Evolutionary conservation across 2,329 filamentous ascomycete genomes (phyloP).

Genomic region (Fragosphaeria purpurea): DNA sequence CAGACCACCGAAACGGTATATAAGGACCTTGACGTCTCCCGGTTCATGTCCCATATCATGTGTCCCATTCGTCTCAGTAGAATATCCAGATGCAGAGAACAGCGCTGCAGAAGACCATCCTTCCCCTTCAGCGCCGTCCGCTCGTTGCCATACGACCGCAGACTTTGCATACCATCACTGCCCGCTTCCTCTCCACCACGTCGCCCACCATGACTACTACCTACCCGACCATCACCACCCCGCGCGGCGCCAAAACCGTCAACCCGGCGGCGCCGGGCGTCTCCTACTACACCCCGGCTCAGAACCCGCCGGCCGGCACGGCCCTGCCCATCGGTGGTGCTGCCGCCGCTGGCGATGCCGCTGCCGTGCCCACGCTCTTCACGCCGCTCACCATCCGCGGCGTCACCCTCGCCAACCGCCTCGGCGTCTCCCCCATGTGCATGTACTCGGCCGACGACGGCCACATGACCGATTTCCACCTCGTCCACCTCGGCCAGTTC

Average conservation of each 20-base stretch:
- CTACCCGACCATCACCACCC: slow-evolving; percentile 1
- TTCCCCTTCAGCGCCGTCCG: too few relatives aligned
- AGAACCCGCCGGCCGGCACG: slow-evolving; percentile 41
- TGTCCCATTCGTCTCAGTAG: too few relatives aligned
- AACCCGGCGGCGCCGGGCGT: slow-evolving; percentile 33
- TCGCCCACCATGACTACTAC: too few relatives aligned
- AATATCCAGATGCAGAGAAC: too few relatives aligned
- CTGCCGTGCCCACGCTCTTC: slow-evolving; percentile 42
- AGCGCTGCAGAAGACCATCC: too few relatives aligned
- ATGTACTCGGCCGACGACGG: slow-evolving; percentile 49
- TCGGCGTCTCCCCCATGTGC: slow-evolving; percentile 53
- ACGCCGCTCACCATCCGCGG: slow-evolving; percentile 44
- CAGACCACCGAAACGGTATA: too few relatives aligned
- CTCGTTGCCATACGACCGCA: too few relatives aligned
- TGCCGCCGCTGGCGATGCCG: slow-evolving; percentile 9
- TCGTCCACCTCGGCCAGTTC: slow-evolving; percentile 73
- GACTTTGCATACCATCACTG: too few relatives aligned
- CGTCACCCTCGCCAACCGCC: slow-evolving; percentile 44
- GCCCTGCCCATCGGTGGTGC: slow-evolving; percentile 19
- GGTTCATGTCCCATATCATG: too few relatives aligned
- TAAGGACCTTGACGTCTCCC: too few relatives aligned
- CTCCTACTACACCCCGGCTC: slow-evolving; percentile 45
- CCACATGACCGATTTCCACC: slow-evolving; percentile 70
- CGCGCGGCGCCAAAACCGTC: slow-evolving; percentile 3
- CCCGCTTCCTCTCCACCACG: too few relatives aligned